Evolutionary conservation across 2,329 filamentous ascomycete genomes (phyloP), one percentile per base, ranked within the genome.

Genomic region (Penicillium sp.): DNA sequence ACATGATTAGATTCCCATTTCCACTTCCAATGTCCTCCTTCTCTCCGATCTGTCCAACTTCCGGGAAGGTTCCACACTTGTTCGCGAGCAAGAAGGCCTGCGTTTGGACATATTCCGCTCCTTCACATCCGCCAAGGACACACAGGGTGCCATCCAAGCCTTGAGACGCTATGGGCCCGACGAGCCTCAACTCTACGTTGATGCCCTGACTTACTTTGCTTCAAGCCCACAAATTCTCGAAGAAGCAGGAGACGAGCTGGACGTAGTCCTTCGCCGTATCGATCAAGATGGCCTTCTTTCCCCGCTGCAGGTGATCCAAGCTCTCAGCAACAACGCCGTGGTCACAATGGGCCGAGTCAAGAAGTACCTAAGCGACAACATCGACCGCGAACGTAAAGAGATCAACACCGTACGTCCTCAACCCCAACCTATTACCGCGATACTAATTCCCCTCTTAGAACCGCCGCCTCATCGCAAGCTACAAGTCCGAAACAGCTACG

Each of bases 271-370:
- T 9, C 79, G 82, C 54, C 89, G 87, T 60, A 97, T 98, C 57
- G 88, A 96, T 64, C 79, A 85, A 52, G 89, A 95, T 59, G 85
- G 88, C 0, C 79, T 98, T 29, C 93, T 98, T 87, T 91, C 93
- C 0, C 93, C 93, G 0, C 74, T 98, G 3, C 93, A 98, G 66
- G 93, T 98, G 26, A 93, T 98, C 13, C 91, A 98, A 68, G 93
- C 90, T 0, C 79, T 98, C 11, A 84, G 80, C 50, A 78, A 79
- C 42, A 87, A 86, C 56, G 80, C 84, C 5, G 88, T 96, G 2
- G 91, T 94, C 0, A 97, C 89, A 0, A 96, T 98, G 87, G 93
- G 91, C 41, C 89, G 97, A 79, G 85, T 98, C 52, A 97, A 96
- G 70, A 82, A 84, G 5, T 98, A 98, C 68, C 81, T 98, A 2